Evolutionary conservation across 176 grass and related monocot genomes (phyloP).

Genomic region (Carex myosuroides): DNA sequence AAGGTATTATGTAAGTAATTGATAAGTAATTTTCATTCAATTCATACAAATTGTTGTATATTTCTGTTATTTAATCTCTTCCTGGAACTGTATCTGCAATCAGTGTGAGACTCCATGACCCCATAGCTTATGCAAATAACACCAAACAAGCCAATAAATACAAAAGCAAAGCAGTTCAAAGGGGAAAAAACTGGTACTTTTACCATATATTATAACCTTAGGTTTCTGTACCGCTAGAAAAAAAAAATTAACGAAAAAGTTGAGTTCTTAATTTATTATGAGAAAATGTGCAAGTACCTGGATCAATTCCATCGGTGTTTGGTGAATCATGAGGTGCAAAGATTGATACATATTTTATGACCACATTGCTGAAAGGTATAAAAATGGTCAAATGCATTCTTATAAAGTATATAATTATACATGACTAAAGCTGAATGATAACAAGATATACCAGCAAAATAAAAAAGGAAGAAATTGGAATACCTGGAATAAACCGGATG

Average conservation of each 20-base stretch:
- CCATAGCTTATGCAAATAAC: background rate
- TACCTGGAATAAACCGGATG: slow-evolving; percentile 83
- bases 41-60: background rate
- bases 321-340: slow-evolving; percentile 71
- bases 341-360: slow-evolving; percentile 56
- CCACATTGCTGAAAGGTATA: slow-evolving; percentile 58
- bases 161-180: background rate
- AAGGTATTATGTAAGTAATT: background rate
- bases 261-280: background rate
- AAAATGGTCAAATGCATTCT: background rate
- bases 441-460: background rate
- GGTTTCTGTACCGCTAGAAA: background rate
- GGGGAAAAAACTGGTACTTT: background rate
- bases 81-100: background rate
- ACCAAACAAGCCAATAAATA: background rate
- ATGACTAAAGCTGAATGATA: background rate
- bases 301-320: slow-evolving; percentile 83
- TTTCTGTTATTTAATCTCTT: background rate
- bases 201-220: background rate
- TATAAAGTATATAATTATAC: background rate
- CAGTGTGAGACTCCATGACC: background rate
- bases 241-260: background rate
- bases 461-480: background rate
- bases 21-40: background rate
- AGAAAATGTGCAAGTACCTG: slow-evolving; percentile 27